A percentile compares a stretch with the other conserved stretches of the same genome.
Conservation (phyloP, 768 basidiomycete species). For the Lyophyllum semitale region DNA sequence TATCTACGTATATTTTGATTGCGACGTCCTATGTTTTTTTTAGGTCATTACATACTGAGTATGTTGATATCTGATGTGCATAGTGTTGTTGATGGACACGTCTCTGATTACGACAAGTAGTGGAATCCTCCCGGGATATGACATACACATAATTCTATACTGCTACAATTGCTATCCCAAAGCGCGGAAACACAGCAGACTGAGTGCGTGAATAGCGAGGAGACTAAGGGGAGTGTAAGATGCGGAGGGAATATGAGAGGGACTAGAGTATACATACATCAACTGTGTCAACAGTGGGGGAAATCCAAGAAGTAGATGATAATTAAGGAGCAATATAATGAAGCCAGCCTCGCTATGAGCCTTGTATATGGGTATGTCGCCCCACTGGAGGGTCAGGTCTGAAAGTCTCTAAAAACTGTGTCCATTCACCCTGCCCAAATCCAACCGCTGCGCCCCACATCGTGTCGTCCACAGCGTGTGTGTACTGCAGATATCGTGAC, state of each 20-base stretch:
- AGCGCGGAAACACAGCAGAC: slow-evolving; percentile 11
- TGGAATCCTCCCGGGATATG: slow-evolving; percentile 36
- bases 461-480: slow-evolving; percentile 60
- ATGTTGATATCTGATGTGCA: not conserved
- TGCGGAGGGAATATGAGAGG: slow-evolving; percentile 17
- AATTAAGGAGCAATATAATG: slow-evolving; percentile 11
- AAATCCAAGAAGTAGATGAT: slow-evolving; percentile 22
- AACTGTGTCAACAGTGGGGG: slow-evolving; percentile 20
- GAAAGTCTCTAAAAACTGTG: slow-evolving; percentile 62
- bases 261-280: slow-evolving; percentile 14
- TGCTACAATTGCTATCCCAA: slow-evolving; percentile 32
- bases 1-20: not conserved
- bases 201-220: slow-evolving; percentile 15
- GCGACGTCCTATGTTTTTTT: not conserved
- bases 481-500: slow-evolving; percentile 43
- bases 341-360: slow-evolving; percentile 27
- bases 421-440: slow-evolving; percentile 79
- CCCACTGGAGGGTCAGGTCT: slow-evolving; percentile 40
- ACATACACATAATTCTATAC: slow-evolving; percentile 32
- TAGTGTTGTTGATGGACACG: not conserved
- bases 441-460: slow-evolving; percentile 80
- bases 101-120: slow-evolving; percentile 5
- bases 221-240: not conserved
- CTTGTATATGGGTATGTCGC: slow-evolving; percentile 34
- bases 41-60: not conserved